Percentiles rank a stretch among this genome's conserved stretches.
phyloP scores from a whole-genome alignment of 169 alveolate species.

The Eimeria acervulina region DNA sequence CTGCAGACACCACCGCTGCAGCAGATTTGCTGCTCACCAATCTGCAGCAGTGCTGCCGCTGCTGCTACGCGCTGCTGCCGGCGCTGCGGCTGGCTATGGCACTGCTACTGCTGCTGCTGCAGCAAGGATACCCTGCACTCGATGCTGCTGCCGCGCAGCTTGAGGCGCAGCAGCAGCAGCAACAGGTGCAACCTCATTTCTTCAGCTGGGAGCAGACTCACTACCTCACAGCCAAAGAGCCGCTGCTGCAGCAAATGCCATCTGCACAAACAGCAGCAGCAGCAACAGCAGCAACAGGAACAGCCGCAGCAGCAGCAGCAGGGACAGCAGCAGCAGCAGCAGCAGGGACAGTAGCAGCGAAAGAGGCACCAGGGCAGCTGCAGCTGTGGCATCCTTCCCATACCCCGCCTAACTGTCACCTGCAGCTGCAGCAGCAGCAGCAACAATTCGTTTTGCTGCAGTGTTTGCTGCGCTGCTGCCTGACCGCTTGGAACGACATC shows the following conservation, averaged over 20 bases:
- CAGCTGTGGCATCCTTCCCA: conserved; percentile 59
- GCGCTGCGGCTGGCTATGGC: conserved; percentile 54
- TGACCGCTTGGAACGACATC: neutral
- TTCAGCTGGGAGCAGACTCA: conserved; percentile 59
- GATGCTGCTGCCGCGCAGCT: conserved; percentile 69
- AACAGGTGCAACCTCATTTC: neutral
- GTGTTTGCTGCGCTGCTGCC: conserved; percentile 19
- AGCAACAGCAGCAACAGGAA: neutral
- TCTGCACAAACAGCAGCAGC: neutral
- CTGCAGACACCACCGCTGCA: conserved; percentile 35
- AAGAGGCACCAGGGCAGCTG: neutral
- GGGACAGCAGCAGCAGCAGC: conserved; percentile 22
- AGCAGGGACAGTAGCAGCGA: conserved; percentile 1
- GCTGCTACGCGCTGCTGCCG: conserved; percentile 23
- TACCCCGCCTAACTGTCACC: conserved; percentile 17
- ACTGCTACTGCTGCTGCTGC: conserved; percentile 46
- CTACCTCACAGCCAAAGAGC: conserved; percentile 24
- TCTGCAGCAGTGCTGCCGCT: conserved; percentile 67
- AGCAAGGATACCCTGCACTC: conserved; percentile 52
- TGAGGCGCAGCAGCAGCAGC: conserved; percentile 57
- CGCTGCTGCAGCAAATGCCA: conserved; percentile 1
- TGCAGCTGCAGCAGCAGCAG: conserved; percentile 66
- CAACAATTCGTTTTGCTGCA: conserved; percentile 42
- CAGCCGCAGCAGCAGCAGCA: neutral
- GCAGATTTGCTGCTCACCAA: conserved; percentile 18